Percentiles rank a stretch among this genome's conserved stretches.
These are phyloP conservation scores for Candida quercuum DNA, from an alignment of 805 yeast genomes.

Conservation along the genomic window DNA sequence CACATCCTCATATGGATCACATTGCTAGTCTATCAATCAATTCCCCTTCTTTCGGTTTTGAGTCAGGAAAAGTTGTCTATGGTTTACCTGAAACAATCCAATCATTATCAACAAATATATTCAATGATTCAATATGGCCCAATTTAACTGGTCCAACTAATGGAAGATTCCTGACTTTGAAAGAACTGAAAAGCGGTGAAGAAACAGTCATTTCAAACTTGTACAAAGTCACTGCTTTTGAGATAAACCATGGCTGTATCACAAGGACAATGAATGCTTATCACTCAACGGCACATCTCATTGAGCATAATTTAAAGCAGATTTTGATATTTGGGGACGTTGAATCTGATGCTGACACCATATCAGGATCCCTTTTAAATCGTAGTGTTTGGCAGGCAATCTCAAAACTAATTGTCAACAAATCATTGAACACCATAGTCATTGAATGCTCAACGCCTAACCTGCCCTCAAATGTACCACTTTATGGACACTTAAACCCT, in stretches of 20 bases:
- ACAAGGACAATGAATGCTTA: conserved; percentile 10
- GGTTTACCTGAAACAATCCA: conserved; percentile 51
- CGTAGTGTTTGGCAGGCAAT: conserved; percentile 54
- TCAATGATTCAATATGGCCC: conserved; percentile 83
- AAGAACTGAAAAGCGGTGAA: conserved; percentile 5
- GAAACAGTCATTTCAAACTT: conserved; percentile 7
- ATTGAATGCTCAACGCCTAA: conserved; percentile 72
- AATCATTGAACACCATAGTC: conserved; percentile 47
- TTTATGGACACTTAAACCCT: conserved; percentile 85
- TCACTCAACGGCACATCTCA: conserved; percentile 54
- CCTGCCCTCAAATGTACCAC: conserved; percentile 36
- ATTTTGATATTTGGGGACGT: conserved; percentile 79
- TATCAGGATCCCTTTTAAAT: conserved; percentile 26
- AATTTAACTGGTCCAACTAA: conserved; percentile 32
- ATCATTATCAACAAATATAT: conserved; percentile 49
- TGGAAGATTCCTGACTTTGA: conserved; percentile 23
- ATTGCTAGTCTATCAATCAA: conserved; percentile 63
- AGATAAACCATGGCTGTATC: conserved; percentile 37
- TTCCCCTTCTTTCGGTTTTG: conserved; percentile 46
- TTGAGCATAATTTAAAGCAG: conserved; percentile 34
- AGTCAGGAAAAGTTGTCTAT: conserved; percentile 37
- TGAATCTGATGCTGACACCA: conserved; percentile 49
- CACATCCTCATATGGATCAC: conserved; percentile 88
- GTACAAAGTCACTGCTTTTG: conserved; percentile 29
- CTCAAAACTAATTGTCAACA: conserved; percentile 37